Evolutionary conservation across 345 rosid genomes (phyloP).

Genomic region (Pugionium dolabratum): DNA sequence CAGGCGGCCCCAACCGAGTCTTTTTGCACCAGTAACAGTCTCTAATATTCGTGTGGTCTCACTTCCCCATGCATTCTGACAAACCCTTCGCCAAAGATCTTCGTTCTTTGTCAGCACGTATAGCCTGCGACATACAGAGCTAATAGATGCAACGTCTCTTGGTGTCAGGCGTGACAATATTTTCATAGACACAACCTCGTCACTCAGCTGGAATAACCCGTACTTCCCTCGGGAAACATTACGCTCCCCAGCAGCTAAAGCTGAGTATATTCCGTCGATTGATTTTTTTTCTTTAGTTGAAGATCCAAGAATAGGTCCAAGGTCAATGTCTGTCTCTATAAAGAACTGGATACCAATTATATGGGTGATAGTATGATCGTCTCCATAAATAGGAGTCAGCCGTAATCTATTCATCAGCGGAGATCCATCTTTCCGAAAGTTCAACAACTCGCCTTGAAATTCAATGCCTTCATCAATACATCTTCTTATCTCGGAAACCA

Average conservation of each 20-base stretch:
- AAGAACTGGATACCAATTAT: constrained; percentile 86
- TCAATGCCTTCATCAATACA: constrained; percentile 83
- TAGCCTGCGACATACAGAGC: constrained; percentile 67
- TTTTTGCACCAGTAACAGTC: constrained; percentile 77
- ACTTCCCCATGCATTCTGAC: constrained; percentile 90
- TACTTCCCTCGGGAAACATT: constrained; percentile 64
- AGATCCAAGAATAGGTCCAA: constrained; percentile 69
- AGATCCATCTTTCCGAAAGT: constrained; percentile 84
- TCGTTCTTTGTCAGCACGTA: constrained; percentile 75
- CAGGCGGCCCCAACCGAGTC: constrained; percentile 81
- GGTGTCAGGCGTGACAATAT: constrained; percentile 79
- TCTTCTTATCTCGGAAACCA: constrained; percentile 74
- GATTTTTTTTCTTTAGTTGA: constrained; percentile 51
- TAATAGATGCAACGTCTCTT: constrained; percentile 77
- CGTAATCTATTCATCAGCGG: constrained; percentile 77
- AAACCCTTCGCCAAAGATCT: constrained; percentile 86
- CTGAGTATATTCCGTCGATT: constrained; percentile 32
- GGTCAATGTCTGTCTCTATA: constrained; percentile 78
- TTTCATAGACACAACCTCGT: constrained; percentile 72
- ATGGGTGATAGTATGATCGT: constrained; percentile 73
- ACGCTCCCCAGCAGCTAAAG: constrained; percentile 52
- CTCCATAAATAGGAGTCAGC: constrained; percentile 82
- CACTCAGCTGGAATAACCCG: constrained; percentile 71
- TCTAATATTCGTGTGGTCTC: constrained; percentile 76
- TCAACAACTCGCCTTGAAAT: constrained; percentile 83